Evolutionary conservation across 2,329 filamentous ascomycete genomes (phyloP).

Genomic region (Hypoxylon sp.): DNA sequence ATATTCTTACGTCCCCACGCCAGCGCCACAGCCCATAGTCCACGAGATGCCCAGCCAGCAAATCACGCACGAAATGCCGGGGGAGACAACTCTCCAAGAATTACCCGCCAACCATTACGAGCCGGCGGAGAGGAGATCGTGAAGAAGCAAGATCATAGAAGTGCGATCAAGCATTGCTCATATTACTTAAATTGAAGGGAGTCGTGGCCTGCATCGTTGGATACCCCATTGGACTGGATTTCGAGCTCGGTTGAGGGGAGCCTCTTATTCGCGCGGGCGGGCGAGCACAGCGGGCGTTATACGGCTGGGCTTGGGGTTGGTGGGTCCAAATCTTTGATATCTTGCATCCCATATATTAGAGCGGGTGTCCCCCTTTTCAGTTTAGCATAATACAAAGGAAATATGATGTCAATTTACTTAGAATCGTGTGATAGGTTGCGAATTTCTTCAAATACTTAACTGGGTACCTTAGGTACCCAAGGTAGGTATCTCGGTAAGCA

Average conservation of each 20-base stretch:
- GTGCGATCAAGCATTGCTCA: not conserved
- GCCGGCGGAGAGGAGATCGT: not conserved
- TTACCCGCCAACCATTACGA: not conserved
- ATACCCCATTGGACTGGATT: not conserved
- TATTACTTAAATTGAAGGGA: not conserved
- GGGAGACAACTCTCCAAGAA: not conserved
- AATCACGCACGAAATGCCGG: conserved; percentile 21
- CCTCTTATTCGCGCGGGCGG: not conserved
- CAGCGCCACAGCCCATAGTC: conserved; percentile 34
- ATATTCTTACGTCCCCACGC: conserved; percentile 39
- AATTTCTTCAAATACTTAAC: too few relatives aligned
- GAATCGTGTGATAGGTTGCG: too few relatives aligned
- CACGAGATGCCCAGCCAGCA: conserved; percentile 39
- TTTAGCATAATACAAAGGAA: too few relatives aligned
- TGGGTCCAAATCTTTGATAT: not conserved
- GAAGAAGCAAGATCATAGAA: not conserved
- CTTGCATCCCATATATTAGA: not conserved
- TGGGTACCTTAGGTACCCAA: too few relatives aligned
- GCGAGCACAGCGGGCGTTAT: not conserved
- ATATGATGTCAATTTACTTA: too few relatives aligned
- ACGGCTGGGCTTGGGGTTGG: not conserved
- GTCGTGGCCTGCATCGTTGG: not conserved
- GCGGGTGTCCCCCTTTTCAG: not conserved
- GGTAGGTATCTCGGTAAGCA: too few relatives aligned
- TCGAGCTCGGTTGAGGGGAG: not conserved